Conservation (phyloP, 352 stramenopile species). For the Globisporangium cystogenes region DNA sequence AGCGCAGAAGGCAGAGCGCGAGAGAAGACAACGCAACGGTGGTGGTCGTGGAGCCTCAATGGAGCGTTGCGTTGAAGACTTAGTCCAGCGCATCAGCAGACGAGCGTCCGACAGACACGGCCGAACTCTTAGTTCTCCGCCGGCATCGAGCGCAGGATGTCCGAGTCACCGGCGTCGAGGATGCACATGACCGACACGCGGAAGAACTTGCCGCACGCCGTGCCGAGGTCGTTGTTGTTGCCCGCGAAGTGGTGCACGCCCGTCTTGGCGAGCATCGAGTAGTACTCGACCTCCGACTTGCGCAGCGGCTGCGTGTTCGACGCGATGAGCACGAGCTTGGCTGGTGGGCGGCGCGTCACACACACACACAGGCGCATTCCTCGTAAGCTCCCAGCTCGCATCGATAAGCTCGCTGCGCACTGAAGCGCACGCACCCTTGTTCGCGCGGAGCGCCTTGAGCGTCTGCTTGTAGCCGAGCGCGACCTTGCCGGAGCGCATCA, state of each 20-base stretch:
- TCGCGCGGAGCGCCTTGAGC: constrained; percentile 95
- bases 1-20: no score
- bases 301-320: constrained; percentile 97
- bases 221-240: constrained; percentile 98
- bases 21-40: neutral
- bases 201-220: constrained; percentile 99
- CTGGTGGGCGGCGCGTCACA: constrained; percentile 22
- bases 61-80: constrained; percentile 7
- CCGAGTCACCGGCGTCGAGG: constrained; percentile 97
- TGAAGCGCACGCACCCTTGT: constrained; percentile 63
- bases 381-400: neutral
- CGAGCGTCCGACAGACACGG: neutral
- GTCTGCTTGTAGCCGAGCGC: constrained; percentile 98
- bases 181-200: constrained; percentile 96
- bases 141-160: constrained; percentile 93
- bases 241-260: constrained; percentile 98
- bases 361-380: neutral
- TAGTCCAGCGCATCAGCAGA: neutral
- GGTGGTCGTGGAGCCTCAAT: constrained; percentile 12
- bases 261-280: constrained; percentile 99
- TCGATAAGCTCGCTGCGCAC: no score
- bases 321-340: constrained; percentile 97
- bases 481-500: constrained; percentile 99
- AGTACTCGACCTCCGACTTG: constrained; percentile 99
- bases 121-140: constrained; percentile 27